Evolutionary conservation across 129 eudicot genomes (phyloP).

Genomic region (Dittrichia graveolens): DNA sequence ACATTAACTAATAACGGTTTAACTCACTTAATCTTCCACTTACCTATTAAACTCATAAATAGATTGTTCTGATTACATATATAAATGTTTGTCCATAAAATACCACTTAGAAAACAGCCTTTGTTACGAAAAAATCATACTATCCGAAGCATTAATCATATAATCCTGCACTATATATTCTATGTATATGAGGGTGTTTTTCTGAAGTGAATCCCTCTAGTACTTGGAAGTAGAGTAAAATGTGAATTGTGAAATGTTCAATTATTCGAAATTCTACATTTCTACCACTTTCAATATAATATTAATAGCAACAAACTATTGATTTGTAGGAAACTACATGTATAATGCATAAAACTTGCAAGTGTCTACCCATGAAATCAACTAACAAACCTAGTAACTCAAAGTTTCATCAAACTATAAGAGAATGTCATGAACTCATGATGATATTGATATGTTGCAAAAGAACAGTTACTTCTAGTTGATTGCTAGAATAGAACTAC

Average conservation of each 20-base stretch:
- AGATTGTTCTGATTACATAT: neutral
- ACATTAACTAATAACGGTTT: neutral
- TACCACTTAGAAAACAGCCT: neutral
- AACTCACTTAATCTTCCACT: neutral
- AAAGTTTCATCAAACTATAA: slow-evolving; percentile 8
- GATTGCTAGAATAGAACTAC: no score
- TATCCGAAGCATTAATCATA: neutral
- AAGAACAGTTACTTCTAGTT: neutral
- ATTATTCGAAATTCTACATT: neutral
- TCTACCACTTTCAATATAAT: neutral
- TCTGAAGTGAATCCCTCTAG: neutral
- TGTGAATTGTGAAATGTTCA: neutral
- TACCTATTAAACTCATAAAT: neutral
- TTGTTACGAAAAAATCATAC: neutral
- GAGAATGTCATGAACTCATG: neutral
- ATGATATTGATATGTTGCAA: neutral
- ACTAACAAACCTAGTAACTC: neutral
- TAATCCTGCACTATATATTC: neutral
- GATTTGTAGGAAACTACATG: neutral
- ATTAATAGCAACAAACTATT: neutral
- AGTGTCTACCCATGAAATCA: neutral
- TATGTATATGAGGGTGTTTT: neutral
- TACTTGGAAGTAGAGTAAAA: neutral
- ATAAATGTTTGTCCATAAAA: neutral
- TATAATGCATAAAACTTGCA: neutral